These are phyloP conservation scores for Boletus eberwhitei DNA, from an alignment of 768 basidiomycete species.

Conservation along the genomic window DNA sequence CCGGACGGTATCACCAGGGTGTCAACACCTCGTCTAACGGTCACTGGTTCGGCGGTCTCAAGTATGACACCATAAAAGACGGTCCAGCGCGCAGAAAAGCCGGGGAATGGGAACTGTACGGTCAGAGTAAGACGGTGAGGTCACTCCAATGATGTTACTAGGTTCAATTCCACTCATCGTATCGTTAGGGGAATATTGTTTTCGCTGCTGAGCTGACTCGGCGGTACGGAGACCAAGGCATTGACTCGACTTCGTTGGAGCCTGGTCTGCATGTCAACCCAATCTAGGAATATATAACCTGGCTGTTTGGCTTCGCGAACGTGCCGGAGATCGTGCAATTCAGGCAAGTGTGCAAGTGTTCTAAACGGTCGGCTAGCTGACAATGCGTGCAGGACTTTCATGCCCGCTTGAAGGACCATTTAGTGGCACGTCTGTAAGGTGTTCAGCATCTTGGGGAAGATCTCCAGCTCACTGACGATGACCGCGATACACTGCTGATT, in stretches of 20 bases:
- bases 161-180: neutral
- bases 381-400: too few species aligned
- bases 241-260: slow-evolving; percentile 41
- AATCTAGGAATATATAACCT: too few species aligned
- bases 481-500: too few species aligned
- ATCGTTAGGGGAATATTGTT: slow-evolving; percentile 40
- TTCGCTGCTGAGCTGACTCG: slow-evolving; percentile 42
- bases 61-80: slow-evolving; percentile 30
- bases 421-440: too few species aligned
- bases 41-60: slow-evolving; percentile 20
- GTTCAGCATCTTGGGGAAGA: too few species aligned
- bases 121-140: slow-evolving; percentile 34
- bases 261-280: too few species aligned
- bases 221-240: slow-evolving; percentile 42
- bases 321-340: too few species aligned
- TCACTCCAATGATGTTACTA: neutral
- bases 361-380: too few species aligned
- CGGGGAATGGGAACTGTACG: slow-evolving; percentile 8
- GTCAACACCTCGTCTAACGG: slow-evolving; percentile 34
- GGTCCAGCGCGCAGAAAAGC: slow-evolving; percentile 17
- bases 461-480: too few species aligned
- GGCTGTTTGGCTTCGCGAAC: too few species aligned
- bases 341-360: too few species aligned
- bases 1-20: slow-evolving; percentile 34
- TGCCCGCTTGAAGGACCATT: too few species aligned